These are phyloP conservation scores for Begonia masoniana DNA, from an alignment of 306 rosid species.

Conservation along the genomic window DNA sequence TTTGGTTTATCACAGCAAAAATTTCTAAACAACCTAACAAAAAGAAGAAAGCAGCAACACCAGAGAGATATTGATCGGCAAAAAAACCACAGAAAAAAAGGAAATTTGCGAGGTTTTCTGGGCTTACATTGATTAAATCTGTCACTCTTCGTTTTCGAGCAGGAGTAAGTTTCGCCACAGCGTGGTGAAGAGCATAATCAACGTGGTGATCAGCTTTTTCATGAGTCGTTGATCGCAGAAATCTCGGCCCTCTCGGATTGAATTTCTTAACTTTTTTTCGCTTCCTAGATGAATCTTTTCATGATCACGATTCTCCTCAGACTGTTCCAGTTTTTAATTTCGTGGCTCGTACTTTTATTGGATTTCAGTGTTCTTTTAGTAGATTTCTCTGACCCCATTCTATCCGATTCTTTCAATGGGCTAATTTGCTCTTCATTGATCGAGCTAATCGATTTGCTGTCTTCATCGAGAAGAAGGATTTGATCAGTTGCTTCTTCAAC, in stretches of 20 bases:
- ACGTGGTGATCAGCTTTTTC: no score
- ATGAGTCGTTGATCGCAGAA: conserved; percentile 36
- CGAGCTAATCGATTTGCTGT: conserved; percentile 8
- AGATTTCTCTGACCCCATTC: conserved; percentile 12
- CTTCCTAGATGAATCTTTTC: conserved; percentile 69
- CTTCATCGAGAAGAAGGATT: conserved; percentile 51
- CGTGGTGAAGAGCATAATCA: no score
- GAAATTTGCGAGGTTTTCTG: no score
- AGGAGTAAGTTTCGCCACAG: no score
- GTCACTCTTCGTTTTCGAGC: no score
- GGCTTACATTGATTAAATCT: no score
- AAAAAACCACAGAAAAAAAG: no score
- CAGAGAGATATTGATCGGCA: no score
- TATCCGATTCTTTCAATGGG: conserved; percentile 3
- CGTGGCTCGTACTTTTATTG: conserved; percentile 15
- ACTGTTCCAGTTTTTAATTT: conserved; percentile 57
- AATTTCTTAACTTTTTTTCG: conserved; percentile 52
- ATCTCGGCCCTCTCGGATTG: conserved; percentile 41
- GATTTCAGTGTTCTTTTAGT: conserved; percentile 14
- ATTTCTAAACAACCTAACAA: no score
- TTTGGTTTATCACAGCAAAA: no score
- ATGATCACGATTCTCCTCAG: conserved; percentile 67
- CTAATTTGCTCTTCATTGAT: conserved; percentile 14
- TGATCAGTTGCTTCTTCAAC: conserved; percentile 91
- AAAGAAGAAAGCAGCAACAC: no score